Conservation (phyloP, 345 rosid genomes). For the Rubroshorea leprosula region DNA sequence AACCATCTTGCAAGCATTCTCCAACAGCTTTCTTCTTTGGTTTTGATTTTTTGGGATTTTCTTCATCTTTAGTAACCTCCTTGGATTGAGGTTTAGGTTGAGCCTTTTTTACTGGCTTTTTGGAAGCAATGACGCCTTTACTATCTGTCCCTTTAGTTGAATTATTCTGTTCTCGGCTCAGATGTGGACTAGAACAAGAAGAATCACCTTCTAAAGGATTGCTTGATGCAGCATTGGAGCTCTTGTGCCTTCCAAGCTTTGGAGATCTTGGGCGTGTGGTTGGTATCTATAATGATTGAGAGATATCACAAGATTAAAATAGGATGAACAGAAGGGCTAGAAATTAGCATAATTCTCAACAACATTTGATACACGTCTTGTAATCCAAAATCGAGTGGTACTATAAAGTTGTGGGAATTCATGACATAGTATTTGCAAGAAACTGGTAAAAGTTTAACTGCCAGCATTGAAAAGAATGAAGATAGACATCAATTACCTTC, state of each 20-base stretch:
- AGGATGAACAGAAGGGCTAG: neutral
- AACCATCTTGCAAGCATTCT: constrained; percentile 16
- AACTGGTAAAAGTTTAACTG: neutral
- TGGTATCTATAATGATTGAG: constrained; percentile 52
- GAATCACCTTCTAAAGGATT: constrained; percentile 32
- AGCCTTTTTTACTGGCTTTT: constrained; percentile 40
- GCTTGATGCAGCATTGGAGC: constrained; percentile 26
- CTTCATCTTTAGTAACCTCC: constrained; percentile 27
- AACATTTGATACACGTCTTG: too few species aligned
- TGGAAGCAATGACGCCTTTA: constrained; percentile 37
- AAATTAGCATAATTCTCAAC: neutral
- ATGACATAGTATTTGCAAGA: neutral
- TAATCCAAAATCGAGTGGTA: too few species aligned
- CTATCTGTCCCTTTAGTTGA: constrained; percentile 29
- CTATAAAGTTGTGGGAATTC: neutral
- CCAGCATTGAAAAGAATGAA: neutral
- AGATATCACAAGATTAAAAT: neutral
- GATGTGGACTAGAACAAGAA: constrained; percentile 26
- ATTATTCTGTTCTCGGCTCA: constrained; percentile 29
- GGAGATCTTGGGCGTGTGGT: constrained; percentile 86
- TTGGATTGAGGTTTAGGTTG: constrained; percentile 40
- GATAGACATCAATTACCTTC: constrained; percentile 49
- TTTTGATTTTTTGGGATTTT: constrained; percentile 33
- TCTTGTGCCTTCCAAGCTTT: constrained; percentile 87
- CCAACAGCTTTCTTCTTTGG: constrained; percentile 23